Conservation (phyloP, 495 filamentous ascomycete species). For the Diplogelasinospora grovesii region DNA sequence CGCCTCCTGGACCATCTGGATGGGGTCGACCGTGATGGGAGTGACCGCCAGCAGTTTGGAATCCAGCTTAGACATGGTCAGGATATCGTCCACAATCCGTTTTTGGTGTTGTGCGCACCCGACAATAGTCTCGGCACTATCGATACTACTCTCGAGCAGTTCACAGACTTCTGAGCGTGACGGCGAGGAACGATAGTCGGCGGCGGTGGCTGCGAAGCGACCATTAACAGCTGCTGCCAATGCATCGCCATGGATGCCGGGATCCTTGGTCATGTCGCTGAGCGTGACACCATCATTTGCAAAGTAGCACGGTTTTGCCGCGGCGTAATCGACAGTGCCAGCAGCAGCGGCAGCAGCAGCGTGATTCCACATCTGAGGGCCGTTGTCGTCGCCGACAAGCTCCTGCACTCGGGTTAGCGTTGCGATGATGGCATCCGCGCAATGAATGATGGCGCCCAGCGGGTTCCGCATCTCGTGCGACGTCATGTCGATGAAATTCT, state of each 20-base stretch:
- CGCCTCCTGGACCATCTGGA: constrained; percentile 52
- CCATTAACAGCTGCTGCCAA: too few species aligned
- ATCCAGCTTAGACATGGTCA: constrained; percentile 74
- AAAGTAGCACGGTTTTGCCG: neutral
- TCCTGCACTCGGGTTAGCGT: constrained; percentile 25
- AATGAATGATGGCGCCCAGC: constrained; percentile 64
- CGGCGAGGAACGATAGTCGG: too few species aligned
- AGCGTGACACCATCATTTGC: neutral
- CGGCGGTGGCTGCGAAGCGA: too few species aligned
- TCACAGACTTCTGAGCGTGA: constrained; percentile 17
- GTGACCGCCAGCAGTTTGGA: constrained; percentile 62
- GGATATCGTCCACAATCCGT: constrained; percentile 71
- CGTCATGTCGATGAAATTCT: constrained; percentile 75
- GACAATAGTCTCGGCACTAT: constrained; percentile 69
- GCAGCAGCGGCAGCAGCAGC: neutral
- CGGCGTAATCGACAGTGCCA: neutral
- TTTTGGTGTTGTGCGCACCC: constrained; percentile 73
- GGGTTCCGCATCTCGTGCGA: constrained; percentile 76
- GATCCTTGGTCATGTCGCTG: neutral
- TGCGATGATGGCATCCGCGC: constrained; percentile 48
- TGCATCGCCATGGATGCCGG: too few species aligned
- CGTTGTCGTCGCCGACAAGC: constrained; percentile 10
- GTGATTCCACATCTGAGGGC: neutral
- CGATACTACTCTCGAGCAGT: constrained; percentile 49
- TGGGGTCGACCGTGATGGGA: constrained; percentile 59